Evolutionary conservation across 495 filamentous ascomycete species (phyloP).

Genomic region (Copromyces sp.): DNA sequence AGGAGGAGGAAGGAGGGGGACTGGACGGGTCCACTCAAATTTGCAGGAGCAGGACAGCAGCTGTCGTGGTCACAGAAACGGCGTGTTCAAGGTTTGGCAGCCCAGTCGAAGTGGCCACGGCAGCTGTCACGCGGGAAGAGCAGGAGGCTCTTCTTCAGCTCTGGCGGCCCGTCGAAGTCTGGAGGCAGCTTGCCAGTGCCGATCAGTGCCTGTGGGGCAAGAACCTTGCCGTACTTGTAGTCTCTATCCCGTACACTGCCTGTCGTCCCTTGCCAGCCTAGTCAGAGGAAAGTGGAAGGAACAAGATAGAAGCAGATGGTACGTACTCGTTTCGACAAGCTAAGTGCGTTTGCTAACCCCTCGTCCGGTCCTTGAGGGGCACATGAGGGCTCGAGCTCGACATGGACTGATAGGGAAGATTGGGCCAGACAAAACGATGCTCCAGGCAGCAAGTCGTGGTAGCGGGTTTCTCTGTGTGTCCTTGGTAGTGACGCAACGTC

Average conservation of each 20-base stretch:
- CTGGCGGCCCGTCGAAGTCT: background rate
- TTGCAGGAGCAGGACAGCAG: too few relatives aligned
- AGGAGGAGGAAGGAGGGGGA: background rate
- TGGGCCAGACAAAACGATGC: background rate
- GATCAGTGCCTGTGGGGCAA: background rate
- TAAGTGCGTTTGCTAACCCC: background rate
- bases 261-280: background rate
- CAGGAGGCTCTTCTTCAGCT: background rate
- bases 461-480: background rate
- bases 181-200: background rate
- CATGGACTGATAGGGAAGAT: background rate
- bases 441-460: background rate
- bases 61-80: too few relatives aligned
- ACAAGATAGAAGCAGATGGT: background rate
- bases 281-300: background rate
- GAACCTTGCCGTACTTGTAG: background rate
- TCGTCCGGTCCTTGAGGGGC: background rate
- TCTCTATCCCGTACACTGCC: background rate
- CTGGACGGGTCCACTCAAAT: too few relatives aligned
- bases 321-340: background rate
- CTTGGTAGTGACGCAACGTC: background rate
- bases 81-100: too few relatives aligned
- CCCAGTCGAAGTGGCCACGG: too few relatives aligned
- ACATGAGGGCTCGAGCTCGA: background rate
- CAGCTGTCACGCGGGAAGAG: background rate